Evolutionary conservation across 2,329 filamentous ascomycete genomes (phyloP), one percentile per base, ranked within the genome.

Genomic region (Hymenotorrendiella dingleyae): DNA sequence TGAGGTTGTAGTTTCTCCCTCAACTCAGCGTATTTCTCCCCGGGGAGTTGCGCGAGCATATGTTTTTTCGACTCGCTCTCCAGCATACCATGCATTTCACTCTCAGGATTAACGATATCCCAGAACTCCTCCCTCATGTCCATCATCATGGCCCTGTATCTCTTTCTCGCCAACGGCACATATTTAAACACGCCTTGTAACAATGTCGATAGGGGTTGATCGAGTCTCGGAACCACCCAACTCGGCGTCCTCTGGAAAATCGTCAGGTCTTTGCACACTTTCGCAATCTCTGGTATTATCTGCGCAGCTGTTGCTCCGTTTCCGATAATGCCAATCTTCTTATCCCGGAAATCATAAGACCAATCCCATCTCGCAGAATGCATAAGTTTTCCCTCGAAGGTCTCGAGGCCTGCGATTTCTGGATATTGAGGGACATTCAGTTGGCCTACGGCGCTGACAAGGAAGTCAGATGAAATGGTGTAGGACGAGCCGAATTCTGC

Each of bases 1-100:
- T 68, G 65, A 1, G 77, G 77, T 0, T 67, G 70, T 12, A 81
- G 58, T 36, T 69, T 69, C 27, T 72, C 65, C 66, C 73, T 72
- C 9, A 80, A 54, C 2, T 77, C 71, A 0, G 67, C 67, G 6
- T 67, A 62, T 11, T 47, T 42, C 5, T 55, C 45, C 37, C 70
- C 55, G 0, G 73, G 64, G 1, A 80, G 58, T 35, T 74, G 67
- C 1, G 56, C 48, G 14, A 69, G 63, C 62, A 78, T 66, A n/a
- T 63, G 42, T 6, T 67, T 54, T 2, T 70, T 66, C 4, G 68
- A 62, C 0, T 54, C 49, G 0, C 67, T 69, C 5, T 66, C 50
- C 32, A 54, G 45, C 14, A 46, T 36, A 1, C 46, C 44, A 8
- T 50, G 45, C 0, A 46, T 37, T 14, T 45, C 42, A 3, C 46